Conservation (phyloP, 2,329 filamentous ascomycete species). For the Colletotrichum sp. region DNA sequence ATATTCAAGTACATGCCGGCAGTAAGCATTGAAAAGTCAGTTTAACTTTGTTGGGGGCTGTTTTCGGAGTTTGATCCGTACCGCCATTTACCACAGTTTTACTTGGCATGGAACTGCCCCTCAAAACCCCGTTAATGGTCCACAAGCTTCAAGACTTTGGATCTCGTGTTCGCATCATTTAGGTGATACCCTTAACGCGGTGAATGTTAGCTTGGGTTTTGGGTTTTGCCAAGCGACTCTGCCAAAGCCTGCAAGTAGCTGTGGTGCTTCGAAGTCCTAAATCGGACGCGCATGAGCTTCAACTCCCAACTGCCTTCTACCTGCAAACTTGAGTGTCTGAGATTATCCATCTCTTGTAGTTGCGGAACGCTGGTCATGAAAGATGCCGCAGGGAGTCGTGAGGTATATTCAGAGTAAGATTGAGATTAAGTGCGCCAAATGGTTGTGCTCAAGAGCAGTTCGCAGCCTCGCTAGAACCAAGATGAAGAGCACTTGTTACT, state of each 20-base stretch:
- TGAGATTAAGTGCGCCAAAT: not conserved
- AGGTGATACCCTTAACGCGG: rapidly evolving
- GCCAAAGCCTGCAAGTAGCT: not conserved
- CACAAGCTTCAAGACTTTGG: not conserved
- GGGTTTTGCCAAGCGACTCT: not conserved
- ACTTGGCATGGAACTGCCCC: not conserved
- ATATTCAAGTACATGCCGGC: not conserved
- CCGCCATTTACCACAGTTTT: not conserved
- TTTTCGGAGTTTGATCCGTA: not conserved
- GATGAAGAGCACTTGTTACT: not conserved
- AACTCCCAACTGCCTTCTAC: not conserved
- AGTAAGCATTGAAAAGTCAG: not conserved
- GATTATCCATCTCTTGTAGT: not conserved
- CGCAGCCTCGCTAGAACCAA: not conserved
- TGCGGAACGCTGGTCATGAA: not conserved
- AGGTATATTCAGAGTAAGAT: not conserved
- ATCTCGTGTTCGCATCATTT: not conserved
- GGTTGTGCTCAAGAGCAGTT: not conserved
- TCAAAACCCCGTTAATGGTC: not conserved
- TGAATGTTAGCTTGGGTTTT: not conserved
- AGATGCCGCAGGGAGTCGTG: not conserved
- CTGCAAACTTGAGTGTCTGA: not conserved
- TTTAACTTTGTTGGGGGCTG: not conserved
- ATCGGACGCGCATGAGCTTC: not conserved
- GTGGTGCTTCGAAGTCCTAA: rapidly evolving